A percentile compares a stretch with the other conserved stretches of the same genome.
These are phyloP conservation scores for Mucor piriformis DNA, from an alignment of 371 early-diverging fungal species.

Conservation along the genomic window DNA sequence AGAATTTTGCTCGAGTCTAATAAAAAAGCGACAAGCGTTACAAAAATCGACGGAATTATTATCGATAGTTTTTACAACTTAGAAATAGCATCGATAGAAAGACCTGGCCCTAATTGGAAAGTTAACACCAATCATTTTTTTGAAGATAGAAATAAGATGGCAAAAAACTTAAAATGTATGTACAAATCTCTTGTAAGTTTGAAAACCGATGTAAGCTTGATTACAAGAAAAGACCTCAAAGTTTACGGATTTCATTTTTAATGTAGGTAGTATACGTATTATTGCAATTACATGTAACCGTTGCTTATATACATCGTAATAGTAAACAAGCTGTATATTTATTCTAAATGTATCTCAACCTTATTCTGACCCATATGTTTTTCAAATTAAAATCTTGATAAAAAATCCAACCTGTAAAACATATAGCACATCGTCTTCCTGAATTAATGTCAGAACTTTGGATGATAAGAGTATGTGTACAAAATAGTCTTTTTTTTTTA, in stretches of 20 bases:
- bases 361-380: slow-evolving; percentile 4
- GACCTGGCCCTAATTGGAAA: slow-evolving; percentile 16
- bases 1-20: neutral
- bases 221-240: slow-evolving; percentile 1
- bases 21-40: neutral
- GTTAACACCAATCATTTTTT: slow-evolving; percentile 14
- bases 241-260: slow-evolving; percentile 15
- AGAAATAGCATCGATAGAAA: slow-evolving; percentile 12
- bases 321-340: slow-evolving; percentile 1
- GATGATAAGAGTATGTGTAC: slow-evolving; percentile 8
- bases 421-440: slow-evolving; percentile 1
- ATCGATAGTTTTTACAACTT: neutral
- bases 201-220: neutral
- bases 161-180: slow-evolving; percentile 9
- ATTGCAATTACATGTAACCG: neutral
- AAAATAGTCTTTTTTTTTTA: neutral
- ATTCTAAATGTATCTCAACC: slow-evolving; percentile 1
- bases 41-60: slow-evolving; percentile 13
- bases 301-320: neutral
- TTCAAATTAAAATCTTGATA: neutral
- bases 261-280: slow-evolving; percentile 1
- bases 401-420: neutral
- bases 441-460: slow-evolving; percentile 8
- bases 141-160: slow-evolving; percentile 9
- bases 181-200: neutral